Base-by-base conservation (phyloP, 2,329 filamentous ascomycete genomes). In the Trichophyton benhamiae region DNA sequence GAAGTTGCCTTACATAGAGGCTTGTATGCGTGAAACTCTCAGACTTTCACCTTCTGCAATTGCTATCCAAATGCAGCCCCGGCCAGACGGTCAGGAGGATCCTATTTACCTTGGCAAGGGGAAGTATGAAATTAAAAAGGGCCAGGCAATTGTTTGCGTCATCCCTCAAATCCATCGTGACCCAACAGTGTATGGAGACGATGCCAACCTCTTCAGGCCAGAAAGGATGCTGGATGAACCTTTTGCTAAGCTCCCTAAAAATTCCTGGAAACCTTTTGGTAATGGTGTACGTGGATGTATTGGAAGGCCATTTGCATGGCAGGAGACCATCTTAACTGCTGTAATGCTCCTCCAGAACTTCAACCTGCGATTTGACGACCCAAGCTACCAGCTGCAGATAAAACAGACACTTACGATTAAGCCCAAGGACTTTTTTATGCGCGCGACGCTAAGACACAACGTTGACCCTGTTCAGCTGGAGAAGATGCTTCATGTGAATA, bases 21-120 rank as follows among this genome's bases (percentile, higher is more conserved):
- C 52, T 11, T 55, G 52, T n/a, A 55, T 55, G 52, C 52, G 52
- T 13, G 52, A 55, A 55, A 55, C 52, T 7, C 52, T 55, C 52
- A 55, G 52, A 13, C 52, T 55, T 5, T 33, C 52, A 8, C 52
- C 52, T 15, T 55, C 52, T 36, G 52, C 52, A 20, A 55, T 36
- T 17, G 52, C 52, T 22, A 55, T 55, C 7, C 52, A 55, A 20
- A 25, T 55, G 20, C 52, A 55, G 27, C 3, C 52, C 17, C 52
- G 52, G 27, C 15, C 27, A 13, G 52, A 55, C 13, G 6, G 25
- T 13, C 15, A 11, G 9, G 52, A 55, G 27, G 52, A 55, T 20
- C 52, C 52, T 6, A 30, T 55, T 5, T 55, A 36, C 52, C 27
- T 55, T 13, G 52, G 25, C 27, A 15, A 25, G 15, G 52, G 52